Base-by-base conservation (phyloP, 1,284 basidiomycete genomes). In the Inonotus obliquus region DNA sequence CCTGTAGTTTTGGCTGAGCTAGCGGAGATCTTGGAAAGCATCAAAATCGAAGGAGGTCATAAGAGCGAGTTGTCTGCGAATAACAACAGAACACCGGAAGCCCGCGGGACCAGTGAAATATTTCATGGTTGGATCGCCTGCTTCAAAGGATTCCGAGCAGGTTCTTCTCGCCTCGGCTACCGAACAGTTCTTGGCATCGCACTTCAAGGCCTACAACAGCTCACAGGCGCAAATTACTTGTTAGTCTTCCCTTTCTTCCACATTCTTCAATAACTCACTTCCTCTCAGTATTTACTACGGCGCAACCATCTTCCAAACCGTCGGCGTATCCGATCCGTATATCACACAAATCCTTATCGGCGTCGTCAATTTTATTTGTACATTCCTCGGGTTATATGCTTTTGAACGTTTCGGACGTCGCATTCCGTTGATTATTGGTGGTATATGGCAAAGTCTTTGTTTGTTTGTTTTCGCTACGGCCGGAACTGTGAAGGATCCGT, bases 401-500 rank as follows among this genome's bases (percentile, higher is more conserved):
- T 35, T 64, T 41, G 39, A 55, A 35, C 58, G 62, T 29, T 59
- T 11, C 65, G 86, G 87, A 13, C 79, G 86, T 56, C 77, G 86
- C 10, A 63, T 68, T 47, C 87, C 87, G 0, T 76, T 91, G 51
- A 88, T 91, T 58, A 67, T 83, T 49, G 89, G 88, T 27, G 87
- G 86, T 7, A 59, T 88, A 1, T 90, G 90, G 89, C 88, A 92
- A 69, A 79, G 83, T 0, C 73, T 76, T 9, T 92, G 91, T 89
- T 77, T 93, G n/a, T 86, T 92, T 68, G 82, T 91, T 23, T 92
- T 89, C 69, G 89, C 89, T 0, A 80, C 85, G 5, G 89, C 87
- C 1, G 91, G 89, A 27, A 89, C 86, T 1, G 85, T 83, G 0
- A 80, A 81, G 62, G 76, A 85, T 65, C 86, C 88, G 0, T 69